Base-by-base conservation (phyloP, 208 protist genomes). In the Angomonas deanei region DNA sequence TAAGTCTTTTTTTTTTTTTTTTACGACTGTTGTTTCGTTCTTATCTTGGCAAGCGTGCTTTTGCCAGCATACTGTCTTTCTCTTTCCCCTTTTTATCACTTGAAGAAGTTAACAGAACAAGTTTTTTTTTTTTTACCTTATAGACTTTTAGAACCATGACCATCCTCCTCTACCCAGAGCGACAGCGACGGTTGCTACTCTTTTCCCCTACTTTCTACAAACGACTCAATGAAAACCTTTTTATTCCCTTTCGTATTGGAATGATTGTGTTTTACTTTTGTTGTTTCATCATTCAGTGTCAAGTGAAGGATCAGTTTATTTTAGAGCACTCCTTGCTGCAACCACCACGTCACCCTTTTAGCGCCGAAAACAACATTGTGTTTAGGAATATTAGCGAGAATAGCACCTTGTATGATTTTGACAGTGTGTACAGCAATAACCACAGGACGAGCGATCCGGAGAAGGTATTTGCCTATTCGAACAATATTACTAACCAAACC, bases 201-300 rank as follows among this genome's bases (percentile, higher is more conserved):
- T 10, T 8, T 11, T 8, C n/a, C 13, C 13, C n/a, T 11, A 53
- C 47, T 27, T 28, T 53, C 19, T 28, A 17, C 19, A 53, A 53
- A 53, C n/a, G 23, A 26, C 23, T 53, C 10, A 26, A 53, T 53
- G 13, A 26, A 53, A 53, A 26, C 19, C n/a, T 53, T 66, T 53
- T 17, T 53, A 28, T 53, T 53, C 47, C 5, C n/a, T 53, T 17
- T 53, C 36, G 36, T 8, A 42, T 28, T 53, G 47, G 13, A 17
- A 53, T 53, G n/a, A 28, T 53, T 27, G 23, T 59, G 28, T 66
- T 56, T 57, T 58, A 15, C 61, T 27, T 66, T 34, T 66, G 24
- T n/a, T 42, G 36, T 42, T 42, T 42, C 15, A 42, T 42, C 36
- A 42, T 42, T 42, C 36, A 42, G 36, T 42, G 36, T 42, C 11